Conservation (phyloP, 176 grass and related monocot genomes). For the Calamus simplicifolius region DNA sequence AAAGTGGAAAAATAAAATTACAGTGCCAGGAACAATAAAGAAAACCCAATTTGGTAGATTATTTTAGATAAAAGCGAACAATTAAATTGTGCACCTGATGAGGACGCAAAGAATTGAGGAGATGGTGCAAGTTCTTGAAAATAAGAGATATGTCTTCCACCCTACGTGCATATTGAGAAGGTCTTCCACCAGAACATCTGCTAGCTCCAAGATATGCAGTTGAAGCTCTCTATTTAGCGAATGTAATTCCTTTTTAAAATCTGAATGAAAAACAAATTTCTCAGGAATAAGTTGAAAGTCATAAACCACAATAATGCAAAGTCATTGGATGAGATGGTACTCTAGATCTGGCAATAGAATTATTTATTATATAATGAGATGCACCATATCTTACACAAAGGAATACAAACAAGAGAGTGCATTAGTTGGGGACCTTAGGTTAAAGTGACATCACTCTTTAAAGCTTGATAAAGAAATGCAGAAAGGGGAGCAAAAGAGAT, state of each 20-base stretch:
- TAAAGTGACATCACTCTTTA: too few species aligned
- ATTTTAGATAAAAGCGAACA: too few species aligned
- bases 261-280: slow-evolving; percentile 31
- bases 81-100: slow-evolving; percentile 45
- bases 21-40: too few species aligned
- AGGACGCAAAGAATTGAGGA: slow-evolving; percentile 79
- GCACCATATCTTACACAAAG: too few species aligned
- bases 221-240: slow-evolving; percentile 90
- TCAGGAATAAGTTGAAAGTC: slow-evolving; percentile 3
- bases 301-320: not conserved
- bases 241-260: slow-evolving; percentile 85
- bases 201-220: slow-evolving; percentile 88
- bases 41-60: too few species aligned
- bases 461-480: too few species aligned
- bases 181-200: slow-evolving; percentile 88
- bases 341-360: too few species aligned
- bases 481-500: too few species aligned
- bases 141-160: slow-evolving; percentile 92
- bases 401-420: too few species aligned
- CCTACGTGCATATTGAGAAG: slow-evolving; percentile 82
- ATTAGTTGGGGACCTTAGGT: too few species aligned
- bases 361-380: too few species aligned
- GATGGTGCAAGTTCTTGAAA: slow-evolving; percentile 82
- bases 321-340: too few species aligned
- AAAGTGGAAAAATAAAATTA: slow-evolving; percentile 10